Evolutionary conservation across 495 filamentous ascomycete species (phyloP).

Genomic region (Haplographium delicatum): DNA sequence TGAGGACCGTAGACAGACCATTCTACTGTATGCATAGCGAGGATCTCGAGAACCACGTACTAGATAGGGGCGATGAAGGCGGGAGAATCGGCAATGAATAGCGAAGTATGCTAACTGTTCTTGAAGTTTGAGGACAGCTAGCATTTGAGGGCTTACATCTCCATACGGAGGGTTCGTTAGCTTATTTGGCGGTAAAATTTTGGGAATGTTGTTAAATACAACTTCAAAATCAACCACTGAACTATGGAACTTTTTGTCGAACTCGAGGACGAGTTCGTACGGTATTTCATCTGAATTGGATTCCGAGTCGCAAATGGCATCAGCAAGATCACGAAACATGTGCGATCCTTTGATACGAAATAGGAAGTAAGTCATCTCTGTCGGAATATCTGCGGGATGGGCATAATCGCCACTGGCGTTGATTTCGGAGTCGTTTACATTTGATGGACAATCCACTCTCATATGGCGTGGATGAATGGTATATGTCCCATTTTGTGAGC

Average conservation of each 20-base stretch:
- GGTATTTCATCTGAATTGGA: constrained; percentile 10
- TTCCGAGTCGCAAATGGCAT: constrained; percentile 8
- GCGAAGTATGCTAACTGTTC: constrained; percentile 5
- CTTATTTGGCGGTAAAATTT: no score
- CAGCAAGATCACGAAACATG: constrained; percentile 10
- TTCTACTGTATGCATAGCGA: constrained; percentile 15
- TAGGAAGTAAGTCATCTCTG: constrained; percentile 17
- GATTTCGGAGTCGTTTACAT: constrained; percentile 9
- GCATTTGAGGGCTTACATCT: not conserved
- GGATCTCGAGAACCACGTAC: constrained; percentile 10
- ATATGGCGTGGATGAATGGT: constrained; percentile 13
- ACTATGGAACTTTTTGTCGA: constrained; percentile 9
- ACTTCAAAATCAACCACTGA: not conserved
- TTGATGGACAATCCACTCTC: constrained; percentile 10
- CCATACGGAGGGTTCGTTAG: not conserved
- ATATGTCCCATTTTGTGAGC: constrained; percentile 18
- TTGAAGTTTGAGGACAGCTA: not conserved
- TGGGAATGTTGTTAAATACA: not conserved
- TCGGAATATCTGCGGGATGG: constrained; percentile 3
- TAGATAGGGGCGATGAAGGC: constrained; percentile 15
- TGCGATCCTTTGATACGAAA: constrained; percentile 4
- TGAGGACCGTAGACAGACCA: constrained; percentile 17
- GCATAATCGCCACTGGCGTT: constrained; percentile 8
- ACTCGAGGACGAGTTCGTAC: constrained; percentile 13
- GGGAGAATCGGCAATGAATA: constrained; percentile 6